Evolutionary conservation across 441 rosid species (phyloP).

Genomic region (Erysimum cheiri): DNA sequence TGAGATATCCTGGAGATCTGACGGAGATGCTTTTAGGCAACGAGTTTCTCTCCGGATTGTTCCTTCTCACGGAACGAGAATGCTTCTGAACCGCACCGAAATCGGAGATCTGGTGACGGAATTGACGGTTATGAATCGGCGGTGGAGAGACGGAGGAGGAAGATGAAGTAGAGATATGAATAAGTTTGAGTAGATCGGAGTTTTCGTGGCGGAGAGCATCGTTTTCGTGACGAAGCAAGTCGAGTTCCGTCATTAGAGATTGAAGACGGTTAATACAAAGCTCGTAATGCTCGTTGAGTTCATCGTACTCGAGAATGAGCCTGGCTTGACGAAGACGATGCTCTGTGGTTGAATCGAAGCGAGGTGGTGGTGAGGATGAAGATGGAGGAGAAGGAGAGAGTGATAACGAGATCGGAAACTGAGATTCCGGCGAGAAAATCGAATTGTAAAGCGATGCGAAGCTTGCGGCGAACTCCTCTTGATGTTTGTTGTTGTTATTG

Average conservation of each 20-base stretch:
- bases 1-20: conserved; percentile 54
- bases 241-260: conserved; percentile 54
- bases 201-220: conserved; percentile 61
- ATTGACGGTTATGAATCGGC: conserved; percentile 43
- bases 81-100: conserved; percentile 41
- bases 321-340: conserved; percentile 72
- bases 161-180: conserved; percentile 47
- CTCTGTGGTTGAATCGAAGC: conserved; percentile 55
- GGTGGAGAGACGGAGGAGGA: conserved; percentile 50
- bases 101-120: conserved; percentile 43
- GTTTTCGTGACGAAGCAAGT: conserved; percentile 62
- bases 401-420: conserved; percentile 38
- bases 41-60: conserved; percentile 46
- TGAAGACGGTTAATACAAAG: conserved; percentile 62
- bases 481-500: conserved; percentile 37
- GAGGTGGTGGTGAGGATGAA: conserved; percentile 45
- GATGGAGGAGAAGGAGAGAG: conserved; percentile 53
- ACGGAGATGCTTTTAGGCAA: conserved; percentile 73
- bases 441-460: conserved; percentile 67
- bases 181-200: conserved; percentile 58
- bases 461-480: conserved; percentile 53
- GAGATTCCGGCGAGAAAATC: conserved; percentile 68
- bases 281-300: conserved; percentile 66
- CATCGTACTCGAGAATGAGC: conserved; percentile 71
- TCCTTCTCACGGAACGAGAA: conserved; percentile 35